These are phyloP conservation scores for Spiromastix sp. DNA, from an alignment of 2,329 filamentous ascomycete species.

Conservation along the genomic window DNA sequence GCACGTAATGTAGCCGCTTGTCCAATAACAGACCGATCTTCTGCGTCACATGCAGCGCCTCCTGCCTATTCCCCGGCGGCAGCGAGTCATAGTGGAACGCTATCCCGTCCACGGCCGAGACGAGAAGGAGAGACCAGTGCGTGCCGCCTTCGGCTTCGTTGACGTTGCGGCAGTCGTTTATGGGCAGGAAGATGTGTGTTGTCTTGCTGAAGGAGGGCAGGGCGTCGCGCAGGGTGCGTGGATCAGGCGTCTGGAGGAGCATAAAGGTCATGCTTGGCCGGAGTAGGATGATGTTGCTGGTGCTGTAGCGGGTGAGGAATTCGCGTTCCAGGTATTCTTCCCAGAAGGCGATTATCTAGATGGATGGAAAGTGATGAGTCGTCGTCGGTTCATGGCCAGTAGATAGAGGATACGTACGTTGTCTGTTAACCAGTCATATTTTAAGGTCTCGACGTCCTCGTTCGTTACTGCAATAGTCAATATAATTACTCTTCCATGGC, in stretches of 20 bases:
- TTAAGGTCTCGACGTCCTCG: constrained; percentile 80
- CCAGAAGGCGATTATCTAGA: constrained; percentile 90
- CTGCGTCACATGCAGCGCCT: constrained; percentile 58
- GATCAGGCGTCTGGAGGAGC: constrained; percentile 62
- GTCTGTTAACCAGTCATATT: constrained; percentile 92
- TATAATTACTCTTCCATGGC: neutral
- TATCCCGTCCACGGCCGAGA: constrained; percentile 76
- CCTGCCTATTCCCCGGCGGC: constrained; percentile 60
- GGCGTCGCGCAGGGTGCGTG: constrained; percentile 50
- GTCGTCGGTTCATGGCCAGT: neutral
- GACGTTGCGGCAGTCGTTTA: constrained; percentile 77
- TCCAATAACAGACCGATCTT: constrained; percentile 62
- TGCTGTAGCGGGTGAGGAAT: constrained; percentile 66
- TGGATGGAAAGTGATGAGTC: constrained; percentile 15
- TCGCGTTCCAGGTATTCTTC: constrained; percentile 93
- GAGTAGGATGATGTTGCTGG: constrained; percentile 79
- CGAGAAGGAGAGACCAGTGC: constrained; percentile 89
- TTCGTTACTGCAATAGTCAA: constrained; percentile 54
- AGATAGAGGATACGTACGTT: constrained; percentile 50
- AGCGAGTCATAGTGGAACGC: constrained; percentile 97
- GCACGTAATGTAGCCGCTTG: constrained; percentile 58
- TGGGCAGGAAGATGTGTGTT: constrained; percentile 89
- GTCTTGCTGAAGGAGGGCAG: constrained; percentile 71
- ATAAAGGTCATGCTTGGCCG: constrained; percentile 89
- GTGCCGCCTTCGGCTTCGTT: constrained; percentile 75